phyloP scores from a whole-genome alignment of 805 yeast species.

The Nakazawaea wickerhamii region DNA sequence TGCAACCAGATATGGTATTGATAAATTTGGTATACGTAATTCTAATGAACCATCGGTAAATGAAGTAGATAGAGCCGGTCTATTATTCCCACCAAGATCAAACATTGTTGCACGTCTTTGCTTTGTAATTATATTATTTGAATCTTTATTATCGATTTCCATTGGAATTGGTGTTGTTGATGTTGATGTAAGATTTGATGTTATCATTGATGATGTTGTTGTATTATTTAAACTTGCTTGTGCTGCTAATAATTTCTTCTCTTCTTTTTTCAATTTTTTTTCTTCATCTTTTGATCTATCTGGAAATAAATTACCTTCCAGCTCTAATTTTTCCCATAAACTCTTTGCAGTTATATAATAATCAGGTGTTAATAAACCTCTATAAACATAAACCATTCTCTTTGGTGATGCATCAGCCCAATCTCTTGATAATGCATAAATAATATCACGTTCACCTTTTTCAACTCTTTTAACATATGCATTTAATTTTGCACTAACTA shows the following conservation, averaged over 20 bases:
- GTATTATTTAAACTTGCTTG: no score
- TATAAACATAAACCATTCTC: constrained; percentile 82
- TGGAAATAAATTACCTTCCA: constrained; percentile 30
- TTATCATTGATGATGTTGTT: background rate
- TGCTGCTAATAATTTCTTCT: constrained; percentile 12
- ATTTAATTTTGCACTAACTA: constrained; percentile 76
- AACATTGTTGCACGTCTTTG: constrained; percentile 50
- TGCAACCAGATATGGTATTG: constrained; percentile 69
- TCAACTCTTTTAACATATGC: constrained; percentile 84
- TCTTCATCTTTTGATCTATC: constrained; percentile 14
- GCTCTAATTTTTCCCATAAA: constrained; percentile 40
- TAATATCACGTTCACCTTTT: constrained; percentile 69
- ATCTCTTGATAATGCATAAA: constrained; percentile 74
- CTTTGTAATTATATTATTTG: no score
- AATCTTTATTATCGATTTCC: constrained; percentile 1
- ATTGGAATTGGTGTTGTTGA: constrained; percentile 13
- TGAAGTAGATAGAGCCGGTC: constrained; percentile 23
- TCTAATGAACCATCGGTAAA: constrained; percentile 7
- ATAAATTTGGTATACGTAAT: constrained; percentile 25
- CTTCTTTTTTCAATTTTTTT: constrained; percentile 12
- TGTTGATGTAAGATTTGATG: no score
- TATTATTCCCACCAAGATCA: constrained; percentile 40
- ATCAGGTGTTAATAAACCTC: constrained; percentile 73
- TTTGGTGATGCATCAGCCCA: constrained; percentile 91
- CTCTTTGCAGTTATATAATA: constrained; percentile 67